These are phyloP conservation scores for Phialocephala subalpina DNA, from an alignment of 2,329 filamentous ascomycete genomes.

Conservation along the genomic window DNA sequence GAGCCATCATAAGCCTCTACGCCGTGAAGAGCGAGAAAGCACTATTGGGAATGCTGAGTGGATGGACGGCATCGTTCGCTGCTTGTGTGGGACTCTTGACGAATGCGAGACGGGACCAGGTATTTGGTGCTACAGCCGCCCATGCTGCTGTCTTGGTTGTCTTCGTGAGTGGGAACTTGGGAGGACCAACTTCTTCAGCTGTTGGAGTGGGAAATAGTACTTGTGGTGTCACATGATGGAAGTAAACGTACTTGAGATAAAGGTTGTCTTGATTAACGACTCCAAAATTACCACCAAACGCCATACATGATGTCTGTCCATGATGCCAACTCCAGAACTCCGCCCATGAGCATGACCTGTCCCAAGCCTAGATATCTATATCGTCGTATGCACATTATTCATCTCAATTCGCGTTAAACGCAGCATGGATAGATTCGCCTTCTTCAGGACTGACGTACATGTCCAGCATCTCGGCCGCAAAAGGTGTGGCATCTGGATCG, in stretches of 20 bases:
- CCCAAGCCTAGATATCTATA: not conserved
- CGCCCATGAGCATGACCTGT: not conserved
- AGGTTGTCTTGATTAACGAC: not conserved
- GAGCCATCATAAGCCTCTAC: slow-evolving; percentile 33
- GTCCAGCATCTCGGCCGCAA: slow-evolving; percentile 84
- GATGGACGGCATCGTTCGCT: slow-evolving; percentile 36
- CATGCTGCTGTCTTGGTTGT: slow-evolving; percentile 35
- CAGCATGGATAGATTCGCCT: slow-evolving; percentile 60
- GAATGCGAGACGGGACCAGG: slow-evolving; percentile 33
- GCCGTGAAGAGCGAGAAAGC: slow-evolving; percentile 22
- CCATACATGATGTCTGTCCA: slow-evolving; percentile 1
- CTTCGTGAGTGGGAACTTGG: slow-evolving; percentile 33
- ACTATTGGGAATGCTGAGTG: slow-evolving; percentile 32
- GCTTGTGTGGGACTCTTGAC: slow-evolving; percentile 35
- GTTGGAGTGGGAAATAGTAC: not conserved
- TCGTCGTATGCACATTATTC: slow-evolving; percentile 5
- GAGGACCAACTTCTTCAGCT: slow-evolving; percentile 6
- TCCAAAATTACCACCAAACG: not conserved
- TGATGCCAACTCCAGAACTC: not conserved
- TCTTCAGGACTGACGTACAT: slow-evolving; percentile 82
- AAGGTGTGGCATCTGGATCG: slow-evolving; percentile 79
- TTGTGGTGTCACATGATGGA: not conserved
- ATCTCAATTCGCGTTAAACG: slow-evolving; percentile 35
- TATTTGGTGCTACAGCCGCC: slow-evolving; percentile 35
- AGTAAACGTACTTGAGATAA: not conserved